Evolutionary conservation across 164 flowering plant species (phyloP), one percentile per base, ranked within the genome.

Genomic region (Chimonanthus salicifolius): DNA sequence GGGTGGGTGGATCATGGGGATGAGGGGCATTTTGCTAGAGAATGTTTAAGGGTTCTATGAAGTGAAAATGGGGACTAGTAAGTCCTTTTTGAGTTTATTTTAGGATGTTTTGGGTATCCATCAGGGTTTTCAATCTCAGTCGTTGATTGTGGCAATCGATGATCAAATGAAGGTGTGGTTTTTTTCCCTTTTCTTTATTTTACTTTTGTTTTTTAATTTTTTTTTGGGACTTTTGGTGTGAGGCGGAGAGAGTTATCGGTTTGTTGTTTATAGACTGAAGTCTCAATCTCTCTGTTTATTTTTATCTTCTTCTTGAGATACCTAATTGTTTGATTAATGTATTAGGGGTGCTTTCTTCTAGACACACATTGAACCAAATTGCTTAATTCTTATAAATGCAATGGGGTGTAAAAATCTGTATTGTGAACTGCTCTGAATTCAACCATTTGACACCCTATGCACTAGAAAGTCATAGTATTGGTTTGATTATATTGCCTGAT

Each of bases 1-100:
- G 65, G 10, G n/a, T 6, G 0, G 79, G 84, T 7, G 72, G 58
- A 20, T 20, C 21, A 20, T 20, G 80, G 80, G 13, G 75, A 58
- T 13, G 45, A 21, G 5, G 80, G 80, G 15, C 80, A 78, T 51
- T 78, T 74, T 48, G 80, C 80, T 7, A 69, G 81, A 6, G 81
- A 78, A 16, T 78, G 81, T 65, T 75, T 44, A 71, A 21, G 16
- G 7, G 60, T 33, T 49, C 47, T 47, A 69, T 47, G 74, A 76
- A 76, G n/a, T 72, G 68, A 68, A 51, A 5, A 49, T 49, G 51
- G 16, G 60, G 62, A 62, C n/a, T 10, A 20, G 21, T 20, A 20
- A 45, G 6, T 65, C 11, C 48, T 45, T 66, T 13, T 66, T 66
- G 18, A 5, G 62, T 16, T 62, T 49, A 20, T 7, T 73, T 64